These are phyloP conservation scores for Fusarium mangiferae DNA, from an alignment of 2,329 filamentous ascomycete species.

Conservation along the genomic window DNA sequence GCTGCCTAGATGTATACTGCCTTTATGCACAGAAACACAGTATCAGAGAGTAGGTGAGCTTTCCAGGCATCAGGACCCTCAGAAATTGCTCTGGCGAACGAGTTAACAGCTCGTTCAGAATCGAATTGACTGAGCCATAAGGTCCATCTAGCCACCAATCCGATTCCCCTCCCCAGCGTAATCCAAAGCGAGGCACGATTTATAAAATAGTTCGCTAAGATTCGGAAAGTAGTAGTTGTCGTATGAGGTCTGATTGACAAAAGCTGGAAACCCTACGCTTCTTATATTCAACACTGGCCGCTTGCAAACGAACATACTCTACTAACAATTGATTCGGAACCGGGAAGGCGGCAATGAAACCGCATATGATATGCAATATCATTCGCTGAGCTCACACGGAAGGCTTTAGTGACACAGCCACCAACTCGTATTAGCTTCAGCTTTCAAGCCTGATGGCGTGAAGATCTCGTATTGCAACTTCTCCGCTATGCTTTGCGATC, in stretches of 20 bases:
- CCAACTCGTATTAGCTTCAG: not conserved
- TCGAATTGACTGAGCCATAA: not conserved
- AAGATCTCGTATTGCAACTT: not conserved
- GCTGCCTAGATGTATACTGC: not conserved
- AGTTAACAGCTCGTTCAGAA: not conserved
- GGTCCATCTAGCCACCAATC: not conserved
- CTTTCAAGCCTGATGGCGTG: not conserved
- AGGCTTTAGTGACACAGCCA: not conserved
- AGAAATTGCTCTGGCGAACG: not conserved
- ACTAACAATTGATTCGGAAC: not conserved
- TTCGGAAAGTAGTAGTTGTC: not conserved
- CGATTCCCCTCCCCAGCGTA: not conserved
- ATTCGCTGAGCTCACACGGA: not conserved
- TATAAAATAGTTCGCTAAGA: not conserved
- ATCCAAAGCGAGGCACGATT: not conserved
- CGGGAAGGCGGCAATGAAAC: not conserved
- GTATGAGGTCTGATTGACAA: not conserved
- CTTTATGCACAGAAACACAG: not conserved
- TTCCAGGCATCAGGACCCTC: not conserved
- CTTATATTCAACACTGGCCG: not conserved
- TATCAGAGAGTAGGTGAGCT: not conserved
- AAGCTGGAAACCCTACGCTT: not conserved
- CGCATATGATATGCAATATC: not conserved
- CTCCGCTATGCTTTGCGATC: not conserved
- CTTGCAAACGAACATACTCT: not conserved